phyloP scores from a whole-genome alignment of 176 grass and related monocot species.

The Oryza brachyantha region DNA sequence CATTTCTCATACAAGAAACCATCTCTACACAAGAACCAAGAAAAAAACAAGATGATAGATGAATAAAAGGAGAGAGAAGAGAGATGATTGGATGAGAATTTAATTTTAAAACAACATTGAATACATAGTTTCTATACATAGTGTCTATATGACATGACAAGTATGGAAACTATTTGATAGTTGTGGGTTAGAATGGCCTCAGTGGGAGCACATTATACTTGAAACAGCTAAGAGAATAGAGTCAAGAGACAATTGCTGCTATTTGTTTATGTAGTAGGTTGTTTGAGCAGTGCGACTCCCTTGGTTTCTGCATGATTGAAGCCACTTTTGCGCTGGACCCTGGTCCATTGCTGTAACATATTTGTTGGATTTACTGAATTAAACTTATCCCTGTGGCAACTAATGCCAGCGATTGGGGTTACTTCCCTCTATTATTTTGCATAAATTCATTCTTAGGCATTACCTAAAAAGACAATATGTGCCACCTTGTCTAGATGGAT shows the following conservation, averaged over 20 bases:
- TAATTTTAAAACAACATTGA: too few species aligned
- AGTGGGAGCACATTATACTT: conserved; percentile 2
- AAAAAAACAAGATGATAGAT: too few species aligned
- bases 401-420: background rate
- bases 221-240: background rate
- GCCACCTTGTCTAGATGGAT: background rate
- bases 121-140: too few species aligned
- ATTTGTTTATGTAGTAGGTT: conserved; percentile 24
- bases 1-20: too few species aligned
- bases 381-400: background rate
- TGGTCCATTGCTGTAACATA: background rate
- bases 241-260: conserved; percentile 5
- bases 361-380: background rate
- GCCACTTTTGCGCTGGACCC: background rate
- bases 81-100: too few species aligned
- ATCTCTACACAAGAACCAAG: too few species aligned
- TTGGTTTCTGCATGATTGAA: background rate
- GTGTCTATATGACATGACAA: too few species aligned
- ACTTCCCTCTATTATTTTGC: background rate
- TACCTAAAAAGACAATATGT: background rate
- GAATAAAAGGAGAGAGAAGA: too few species aligned
- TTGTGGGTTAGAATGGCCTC: too few species aligned
- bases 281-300: conserved; percentile 5
- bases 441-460: background rate
- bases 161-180: too few species aligned